A percentile compares a stretch with the other conserved stretches of the same genome.
These are phyloP conservation scores for Leccinum griseonigrum DNA, from an alignment of 1,284 basidiomycete species.

Conservation along the genomic window DNA sequence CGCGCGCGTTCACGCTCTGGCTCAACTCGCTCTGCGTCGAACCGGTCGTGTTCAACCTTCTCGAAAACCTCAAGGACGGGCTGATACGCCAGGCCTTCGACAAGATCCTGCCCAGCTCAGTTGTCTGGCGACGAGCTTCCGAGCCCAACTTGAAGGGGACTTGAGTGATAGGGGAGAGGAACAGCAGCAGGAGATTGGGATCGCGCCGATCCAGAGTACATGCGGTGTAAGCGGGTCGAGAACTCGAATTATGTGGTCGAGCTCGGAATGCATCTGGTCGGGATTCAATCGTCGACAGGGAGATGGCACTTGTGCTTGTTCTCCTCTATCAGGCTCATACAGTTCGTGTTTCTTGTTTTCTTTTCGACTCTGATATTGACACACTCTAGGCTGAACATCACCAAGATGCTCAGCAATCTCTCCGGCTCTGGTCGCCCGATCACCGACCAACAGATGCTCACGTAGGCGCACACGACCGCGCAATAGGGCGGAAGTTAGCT, in stretches of 20 bases:
- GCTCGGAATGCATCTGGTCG: slow-evolving; percentile 94
- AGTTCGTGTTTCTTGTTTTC: slow-evolving; percentile 42
- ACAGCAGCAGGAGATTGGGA: slow-evolving; percentile 75
- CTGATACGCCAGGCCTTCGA: slow-evolving; percentile 95
- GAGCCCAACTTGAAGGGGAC: slow-evolving; percentile 66
- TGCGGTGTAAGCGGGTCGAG: slow-evolving; percentile 96
- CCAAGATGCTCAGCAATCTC: slow-evolving; percentile 86
- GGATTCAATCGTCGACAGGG: slow-evolving; percentile 97
- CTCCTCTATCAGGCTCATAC: slow-evolving; percentile 98
- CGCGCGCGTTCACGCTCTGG: slow-evolving; percentile 97
- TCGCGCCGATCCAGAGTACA: slow-evolving; percentile 76
- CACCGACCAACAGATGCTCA: slow-evolving; percentile 90
- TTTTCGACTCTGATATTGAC: not conserved
- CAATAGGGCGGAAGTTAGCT: slow-evolving; percentile 57
- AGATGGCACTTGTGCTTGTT: slow-evolving; percentile 89
- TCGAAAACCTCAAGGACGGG: slow-evolving; percentile 94
- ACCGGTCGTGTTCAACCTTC: slow-evolving; percentile 94
- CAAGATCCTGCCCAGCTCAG: slow-evolving; percentile 89
- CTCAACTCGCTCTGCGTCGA: slow-evolving; percentile 96
- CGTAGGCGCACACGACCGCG: slow-evolving; percentile 93
- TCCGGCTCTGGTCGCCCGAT: slow-evolving; percentile 76
- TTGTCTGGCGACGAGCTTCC: slow-evolving; percentile 91
- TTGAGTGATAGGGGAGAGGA: slow-evolving; percentile 57
- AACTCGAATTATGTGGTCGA: slow-evolving; percentile 98
- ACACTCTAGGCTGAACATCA: slow-evolving; percentile 74